phyloP scores from a whole-genome alignment of 1,284 basidiomycete genomes.

The Vanrija pseudolonga region DNA sequence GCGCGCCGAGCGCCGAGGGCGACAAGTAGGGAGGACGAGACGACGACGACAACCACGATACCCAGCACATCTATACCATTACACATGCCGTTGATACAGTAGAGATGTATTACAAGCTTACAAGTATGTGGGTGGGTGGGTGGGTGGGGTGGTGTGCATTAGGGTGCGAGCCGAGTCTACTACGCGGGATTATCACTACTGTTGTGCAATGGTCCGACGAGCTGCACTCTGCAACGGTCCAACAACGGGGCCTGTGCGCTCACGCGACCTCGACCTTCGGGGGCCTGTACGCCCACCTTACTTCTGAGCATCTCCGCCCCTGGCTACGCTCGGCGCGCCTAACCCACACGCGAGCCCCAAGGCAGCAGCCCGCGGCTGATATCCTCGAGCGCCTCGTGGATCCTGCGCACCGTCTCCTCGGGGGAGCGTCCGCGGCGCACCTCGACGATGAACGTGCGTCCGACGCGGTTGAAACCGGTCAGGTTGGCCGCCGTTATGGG shows the following conservation, averaged over 20 bases:
- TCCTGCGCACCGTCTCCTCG: constrained; percentile 24
- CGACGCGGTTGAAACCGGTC: constrained; percentile 3
- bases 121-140: no score
- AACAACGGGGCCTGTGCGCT: no score
- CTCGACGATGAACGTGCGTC: constrained; percentile 30
- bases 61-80: neutral
- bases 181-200: no score
- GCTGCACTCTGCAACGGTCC: no score
- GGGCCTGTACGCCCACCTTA: no score
- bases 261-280: no score
- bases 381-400: constrained; percentile 33
- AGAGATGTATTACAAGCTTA: constrained; percentile 33
- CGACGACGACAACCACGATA: neutral
- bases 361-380: constrained; percentile 23
- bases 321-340: no score
- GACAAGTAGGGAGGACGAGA: neutral
- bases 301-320: no score
- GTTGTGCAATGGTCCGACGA: no score
- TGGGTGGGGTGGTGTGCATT: no score
- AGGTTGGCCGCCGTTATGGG: constrained; percentile 7
- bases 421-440: constrained; percentile 21
- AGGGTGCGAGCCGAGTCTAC: no score
- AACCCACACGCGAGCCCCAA: constrained; percentile 23
- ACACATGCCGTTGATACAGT: neutral
- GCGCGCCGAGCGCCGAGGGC: constrained; percentile 8